Percentiles rank a stretch among this genome's conserved stretches.
These are phyloP conservation scores for Monosporascus sp. DNA, from an alignment of 2,329 filamentous ascomycete species.

Conservation along the genomic window DNA sequence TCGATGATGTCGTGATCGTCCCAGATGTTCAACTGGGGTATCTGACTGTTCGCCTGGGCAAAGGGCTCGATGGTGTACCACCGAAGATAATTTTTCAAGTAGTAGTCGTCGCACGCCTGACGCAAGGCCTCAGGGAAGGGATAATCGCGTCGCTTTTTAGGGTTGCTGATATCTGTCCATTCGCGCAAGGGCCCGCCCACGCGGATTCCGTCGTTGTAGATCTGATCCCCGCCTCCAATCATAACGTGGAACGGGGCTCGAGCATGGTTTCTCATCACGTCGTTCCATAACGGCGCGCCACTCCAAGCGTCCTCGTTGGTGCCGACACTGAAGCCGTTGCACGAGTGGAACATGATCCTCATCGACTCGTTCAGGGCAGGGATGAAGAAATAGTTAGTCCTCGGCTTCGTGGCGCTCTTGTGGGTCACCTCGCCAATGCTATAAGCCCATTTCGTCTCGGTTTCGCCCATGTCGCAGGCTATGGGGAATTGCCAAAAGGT, in stretches of 20 bases:
- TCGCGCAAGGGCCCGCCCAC: slow-evolving; percentile 73
- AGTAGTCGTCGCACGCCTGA: slow-evolving; percentile 82
- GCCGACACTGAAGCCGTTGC: slow-evolving; percentile 90
- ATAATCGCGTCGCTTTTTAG: slow-evolving; percentile 72
- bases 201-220: slow-evolving; percentile 92
- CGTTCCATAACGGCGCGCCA: slow-evolving; percentile 91
- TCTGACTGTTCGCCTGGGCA: slow-evolving; percentile 80
- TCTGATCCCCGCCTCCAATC: slow-evolving; percentile 89
- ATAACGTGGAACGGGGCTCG: slow-evolving; percentile 89
- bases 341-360: slow-evolving; percentile 98
- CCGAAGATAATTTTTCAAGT: slow-evolving; percentile 81
- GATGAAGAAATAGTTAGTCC: slow-evolving; percentile 73
- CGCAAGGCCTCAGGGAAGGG: slow-evolving; percentile 77
- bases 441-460: slow-evolving; percentile 77
- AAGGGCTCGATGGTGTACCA: slow-evolving; percentile 85
- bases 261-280: slow-evolving; percentile 78
- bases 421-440: slow-evolving; percentile 62
- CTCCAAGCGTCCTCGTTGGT: slow-evolving; percentile 72
- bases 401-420: slow-evolving; percentile 50
- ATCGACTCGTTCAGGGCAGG: slow-evolving; percentile 80
- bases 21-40: slow-evolving; percentile 96
- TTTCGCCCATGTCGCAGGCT: slow-evolving; percentile 65
- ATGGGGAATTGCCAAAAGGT: slow-evolving; percentile 95
- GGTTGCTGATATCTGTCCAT: slow-evolving; percentile 83
- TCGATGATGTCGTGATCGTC: slow-evolving; percentile 95